Evolutionary conservation across 345 rosid genomes (phyloP).

Genomic region (Citrus reticulata): DNA sequence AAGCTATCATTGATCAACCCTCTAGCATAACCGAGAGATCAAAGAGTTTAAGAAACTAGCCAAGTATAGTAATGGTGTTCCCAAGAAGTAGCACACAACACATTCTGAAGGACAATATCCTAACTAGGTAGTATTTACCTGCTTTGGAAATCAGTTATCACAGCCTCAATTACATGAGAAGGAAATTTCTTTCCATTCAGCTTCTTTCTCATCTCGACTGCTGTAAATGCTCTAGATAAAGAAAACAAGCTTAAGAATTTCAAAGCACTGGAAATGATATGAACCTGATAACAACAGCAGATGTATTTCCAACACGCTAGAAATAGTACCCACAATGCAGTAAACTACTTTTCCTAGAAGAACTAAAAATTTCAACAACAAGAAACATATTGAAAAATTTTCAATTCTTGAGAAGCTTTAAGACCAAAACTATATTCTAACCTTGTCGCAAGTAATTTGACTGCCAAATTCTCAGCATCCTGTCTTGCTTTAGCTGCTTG

Average conservation of each 20-base stretch:
- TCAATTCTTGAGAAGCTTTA: neutral
- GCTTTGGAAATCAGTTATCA: slow-evolving; percentile 49
- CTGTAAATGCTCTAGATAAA: slow-evolving; percentile 59
- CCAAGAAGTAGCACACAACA: slow-evolving; percentile 7
- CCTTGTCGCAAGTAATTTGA: slow-evolving; percentile 65
- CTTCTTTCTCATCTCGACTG: slow-evolving; percentile 73
- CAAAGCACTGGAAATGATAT: neutral
- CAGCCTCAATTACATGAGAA: slow-evolving; percentile 36
- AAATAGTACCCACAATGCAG: neutral
- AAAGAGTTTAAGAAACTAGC: neutral
- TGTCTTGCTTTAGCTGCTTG: slow-evolving; percentile 28
- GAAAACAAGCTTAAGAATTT: neutral
- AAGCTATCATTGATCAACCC: slow-evolving; percentile 75
- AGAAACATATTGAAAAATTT: neutral
- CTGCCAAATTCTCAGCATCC: slow-evolving; percentile 60
- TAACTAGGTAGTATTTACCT: slow-evolving; percentile 35
- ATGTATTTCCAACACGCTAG: neutral
- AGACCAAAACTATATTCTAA: slow-evolving; percentile 12
- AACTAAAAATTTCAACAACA: neutral
- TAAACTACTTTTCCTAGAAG: neutral
- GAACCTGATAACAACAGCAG: neutral
- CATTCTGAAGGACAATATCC: neutral
- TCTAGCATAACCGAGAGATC: slow-evolving; percentile 33
- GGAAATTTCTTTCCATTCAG: slow-evolving; percentile 56
- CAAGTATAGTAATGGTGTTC: neutral